Base-by-base conservation (phyloP, 805 yeast species). In the Millerago galiae region DNA sequence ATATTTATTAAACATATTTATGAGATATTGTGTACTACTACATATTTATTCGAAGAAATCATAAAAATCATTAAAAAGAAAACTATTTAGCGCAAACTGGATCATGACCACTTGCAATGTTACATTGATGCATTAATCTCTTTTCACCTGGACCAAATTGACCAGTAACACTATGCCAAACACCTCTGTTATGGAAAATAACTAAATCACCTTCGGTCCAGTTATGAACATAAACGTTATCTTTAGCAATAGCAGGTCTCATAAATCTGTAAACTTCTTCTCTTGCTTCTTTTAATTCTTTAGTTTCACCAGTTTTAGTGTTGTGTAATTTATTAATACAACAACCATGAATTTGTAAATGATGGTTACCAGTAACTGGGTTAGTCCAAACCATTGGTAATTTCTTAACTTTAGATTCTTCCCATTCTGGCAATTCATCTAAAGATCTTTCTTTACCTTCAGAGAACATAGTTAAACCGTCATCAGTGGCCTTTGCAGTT, bases 381-480 rank as follows among this genome's bases (percentile, higher is more conserved):
- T 88, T 88, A 5, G 95, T 87, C 96, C 96, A 88, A 3, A 87
- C 95, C 68, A 88, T 68, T 11, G 96, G 96, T 49, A 87, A 71
- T 48, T 68, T 76, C 66, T 87, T 87, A 50, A 88, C 66, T 61
- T 87, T 85, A 32, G 78, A 64, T 42, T 76, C 81, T 57, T 86
- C 95, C 95, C 95, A 88, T 38, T 72, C 74, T 16, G 96, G 96
- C 43, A 88, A 71, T 50, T 83, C 71, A 49, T 79, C 81, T 16
- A 86, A 62, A 2, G 78, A 62, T 43, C 69, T 61, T 59, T 88
- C 95, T 59, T 81, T 79, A 34, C 82, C 83, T 55, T 88, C 95
- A 36, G 82, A 74, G 14, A 77, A 86, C 81, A 88, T 88, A 2
- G 95, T 83, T 46, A 88, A 71, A 6, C 96, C 96, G 61, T 87